Base-by-base conservation (phyloP, 2,329 filamentous ascomycete species). In the Fusarium sp. region DNA sequence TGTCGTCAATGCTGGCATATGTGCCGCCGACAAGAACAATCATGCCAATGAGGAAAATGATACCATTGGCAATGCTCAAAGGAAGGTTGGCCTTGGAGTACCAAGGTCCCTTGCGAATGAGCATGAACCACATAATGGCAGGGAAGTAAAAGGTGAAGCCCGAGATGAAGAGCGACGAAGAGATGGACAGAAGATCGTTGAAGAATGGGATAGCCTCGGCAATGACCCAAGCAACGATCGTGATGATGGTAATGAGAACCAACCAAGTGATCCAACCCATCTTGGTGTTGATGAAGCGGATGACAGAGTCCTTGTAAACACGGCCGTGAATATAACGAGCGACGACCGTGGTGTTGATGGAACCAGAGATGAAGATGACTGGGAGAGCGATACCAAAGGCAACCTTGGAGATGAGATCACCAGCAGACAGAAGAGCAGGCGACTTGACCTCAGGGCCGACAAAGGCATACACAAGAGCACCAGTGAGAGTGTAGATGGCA, bases 161-260 rank as follows among this genome's bases (percentile, higher is more conserved):
- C 8, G 86, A 87, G 75, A 88, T 82, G 79, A 88, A 88, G 34
- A 88, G 84, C 3, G 86, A 83, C 3, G 86, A 87, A 57, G 80
- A 84, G 77, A 88, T 86, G 65, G 85, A 84, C n/a, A 95, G 83
- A 52, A 95, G 84, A 59, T 92, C 86, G 71, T 89, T 89, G 84
- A 95, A 95, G 79, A 92, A 91, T 4, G 93, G 93, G 52, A 95
- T 92, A 1, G 91, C 89, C 78, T 93, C 90, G 16, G 93, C 92
- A 73, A 95, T 91, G 74, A 94, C 80, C 87, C 91, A 95, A 5
- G 91, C 91, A 14, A 93, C 62, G 13, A 92, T 61, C 84, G 92
- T 94, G 50, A 92, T 80, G 57, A 80, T 73, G 1, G 86, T 81
- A 31, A 90, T 87, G 13, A 94, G 89, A 4, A 67, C 83, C 16